Base-by-base conservation (phyloP, 192 early-diverging fungal species). In the Coemansia sp. region DNA sequence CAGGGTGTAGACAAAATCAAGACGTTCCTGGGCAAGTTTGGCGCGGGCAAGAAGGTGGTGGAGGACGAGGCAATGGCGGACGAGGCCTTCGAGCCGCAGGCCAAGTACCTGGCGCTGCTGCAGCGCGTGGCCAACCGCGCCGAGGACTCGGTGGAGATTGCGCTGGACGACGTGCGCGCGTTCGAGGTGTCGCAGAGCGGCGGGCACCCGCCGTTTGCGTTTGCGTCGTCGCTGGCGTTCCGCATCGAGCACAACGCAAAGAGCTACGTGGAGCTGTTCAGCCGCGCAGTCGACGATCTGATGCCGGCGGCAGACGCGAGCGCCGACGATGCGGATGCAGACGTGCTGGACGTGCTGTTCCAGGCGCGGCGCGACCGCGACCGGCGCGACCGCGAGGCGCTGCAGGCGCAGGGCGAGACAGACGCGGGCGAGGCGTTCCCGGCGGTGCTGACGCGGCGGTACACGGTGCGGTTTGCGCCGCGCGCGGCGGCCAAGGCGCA, bases 291-390 rank as follows among this genome's bases (percentile, higher is more conserved):
- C 67, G 93, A 92, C 67, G 36, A 34, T 26, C 27, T 88, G 34
- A 75, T 87, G 50, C 80, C 84, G 7, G 53, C 78, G 38, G 63
- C 81, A 4, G 70, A 62, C 25, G 58, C 58, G 28, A 55, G 44
- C 57, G 63, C 59, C 14, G 42, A 65, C 15, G 74, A 66, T 30
- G 67, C 84, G 14, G 82, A 87, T 3, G 86, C 85, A 44, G 83
- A 85, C 57, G 93, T 94, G 15, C 67, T 95, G 22, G 93, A 96
- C 56, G 94, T 95, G 28, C 83, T 98, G 48, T 82, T 93, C 54
- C 83, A 84, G 54, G 92, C 95, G 27, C 79, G 95, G 23, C 83
- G 81, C 42, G 85, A 84, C 53, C 85, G 85, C 47, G 86, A 89
- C 60, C 35, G 58, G 38, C 66, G 66, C 36, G 78, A 68, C 54